phyloP scores from a whole-genome alignment of 495 filamentous ascomycete genomes.

The Echria macrotheca region DNA sequence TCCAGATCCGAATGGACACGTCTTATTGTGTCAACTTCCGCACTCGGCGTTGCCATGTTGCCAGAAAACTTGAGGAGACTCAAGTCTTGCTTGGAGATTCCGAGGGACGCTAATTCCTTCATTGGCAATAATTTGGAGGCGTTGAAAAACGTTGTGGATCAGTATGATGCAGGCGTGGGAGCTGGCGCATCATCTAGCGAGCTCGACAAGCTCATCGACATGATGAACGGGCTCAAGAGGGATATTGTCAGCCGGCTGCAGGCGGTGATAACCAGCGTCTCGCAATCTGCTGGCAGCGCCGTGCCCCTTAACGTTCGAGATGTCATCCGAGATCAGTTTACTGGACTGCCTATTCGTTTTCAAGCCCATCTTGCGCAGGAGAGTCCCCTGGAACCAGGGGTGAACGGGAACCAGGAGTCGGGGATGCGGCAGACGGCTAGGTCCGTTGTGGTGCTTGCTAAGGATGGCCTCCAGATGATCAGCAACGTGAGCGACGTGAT shows the following conservation, averaged over 20 bases:
- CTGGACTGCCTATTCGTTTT: slow-evolving; percentile 73
- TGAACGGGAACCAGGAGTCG: slow-evolving; percentile 28
- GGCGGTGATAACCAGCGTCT: slow-evolving; percentile 70
- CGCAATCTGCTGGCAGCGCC: slow-evolving; percentile 75
- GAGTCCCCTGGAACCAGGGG: slow-evolving; percentile 42
- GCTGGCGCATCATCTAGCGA: slow-evolving; percentile 23
- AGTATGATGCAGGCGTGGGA: slow-evolving; percentile 55
- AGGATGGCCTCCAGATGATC: slow-evolving; percentile 87
- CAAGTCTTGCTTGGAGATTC: slow-evolving; percentile 68
- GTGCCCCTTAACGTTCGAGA: slow-evolving; percentile 76
- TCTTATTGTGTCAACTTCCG: slow-evolving; percentile 76
- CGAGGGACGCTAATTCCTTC: slow-evolving; percentile 72
- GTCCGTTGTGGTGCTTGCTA: slow-evolving; percentile 71
- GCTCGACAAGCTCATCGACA: slow-evolving; percentile 57
- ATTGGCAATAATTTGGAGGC: slow-evolving; percentile 63
- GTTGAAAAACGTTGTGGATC: slow-evolving; percentile 64
- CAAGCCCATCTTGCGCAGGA: slow-evolving; percentile 46
- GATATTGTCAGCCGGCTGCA: slow-evolving; percentile 74
- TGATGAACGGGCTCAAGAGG: slow-evolving; percentile 58
- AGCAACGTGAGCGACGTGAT: slow-evolving; percentile 74
- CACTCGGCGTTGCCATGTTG: slow-evolving; percentile 79
- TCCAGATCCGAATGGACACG: slow-evolving; percentile 57
- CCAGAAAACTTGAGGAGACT: slow-evolving; percentile 73
- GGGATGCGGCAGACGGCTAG: slow-evolving; percentile 50
- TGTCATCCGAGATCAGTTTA: slow-evolving; percentile 72